These are phyloP conservation scores for Cryptococcus sp. DNA, from an alignment of 1,284 basidiomycete genomes.

Conservation along the genomic window DNA sequence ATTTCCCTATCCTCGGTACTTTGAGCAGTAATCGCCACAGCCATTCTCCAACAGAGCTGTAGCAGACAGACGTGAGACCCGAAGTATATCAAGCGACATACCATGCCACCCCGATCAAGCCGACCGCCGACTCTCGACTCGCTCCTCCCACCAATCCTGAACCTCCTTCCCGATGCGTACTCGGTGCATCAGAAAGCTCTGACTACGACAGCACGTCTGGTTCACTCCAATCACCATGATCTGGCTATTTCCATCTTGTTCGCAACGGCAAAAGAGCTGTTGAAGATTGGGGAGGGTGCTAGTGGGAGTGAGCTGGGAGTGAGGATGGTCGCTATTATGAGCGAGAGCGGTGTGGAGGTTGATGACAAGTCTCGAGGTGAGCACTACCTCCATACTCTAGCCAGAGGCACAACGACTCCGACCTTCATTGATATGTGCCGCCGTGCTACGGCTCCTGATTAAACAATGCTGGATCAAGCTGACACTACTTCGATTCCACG, in stretches of 20 bases:
- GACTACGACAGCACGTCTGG: constrained; percentile 84
- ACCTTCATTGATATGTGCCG: constrained; percentile 1
- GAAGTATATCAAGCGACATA: too few relatives aligned
- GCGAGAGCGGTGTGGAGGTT: constrained; percentile 66
- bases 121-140: constrained; percentile 39
- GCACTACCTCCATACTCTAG: constrained; percentile 26
- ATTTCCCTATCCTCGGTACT: too few relatives aligned
- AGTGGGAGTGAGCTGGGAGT: constrained; percentile 79
- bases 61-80: too few relatives aligned
- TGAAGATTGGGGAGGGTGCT: constrained; percentile 82
- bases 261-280: constrained; percentile 75
- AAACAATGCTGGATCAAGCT: constrained; percentile 1
- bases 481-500: background rate
- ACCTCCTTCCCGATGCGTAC: constrained; percentile 62
- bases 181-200: constrained; percentile 93
- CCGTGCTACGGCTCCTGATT: too few relatives aligned
- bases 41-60: too few relatives aligned
- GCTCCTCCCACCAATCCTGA: constrained; percentile 51
- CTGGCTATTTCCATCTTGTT: constrained; percentile 86
- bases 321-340: constrained; percentile 79
- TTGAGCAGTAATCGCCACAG: too few relatives aligned
- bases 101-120: constrained; percentile 44
- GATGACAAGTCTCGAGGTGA: constrained; percentile 68
- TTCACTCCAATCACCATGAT: constrained; percentile 71
- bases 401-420: background rate